Evolutionary conservation across 208 protist species (phyloP), one percentile per base, ranked within the genome.

Genomic region (Porcisia hertigi): DNA sequence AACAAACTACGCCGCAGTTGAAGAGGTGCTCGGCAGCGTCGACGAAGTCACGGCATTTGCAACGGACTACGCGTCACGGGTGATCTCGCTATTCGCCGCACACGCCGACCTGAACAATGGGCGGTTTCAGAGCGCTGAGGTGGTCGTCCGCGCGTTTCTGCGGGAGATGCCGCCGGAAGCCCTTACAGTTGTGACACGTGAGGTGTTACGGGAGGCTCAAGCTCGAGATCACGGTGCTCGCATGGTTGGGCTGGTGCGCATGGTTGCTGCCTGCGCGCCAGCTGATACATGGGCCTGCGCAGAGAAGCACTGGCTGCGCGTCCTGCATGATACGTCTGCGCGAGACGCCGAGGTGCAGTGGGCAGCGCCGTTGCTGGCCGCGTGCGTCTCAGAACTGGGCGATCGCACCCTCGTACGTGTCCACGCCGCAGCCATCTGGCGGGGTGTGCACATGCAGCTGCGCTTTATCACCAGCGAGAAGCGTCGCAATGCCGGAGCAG

Each of bases 281-380:
- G 83, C 80, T 4, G 76, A 75, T 30, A 77, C 87, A 59, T 82
- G 89, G 78, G 36, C 14, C 30, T 88, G 77, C 59, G 86, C 86
- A 18, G 45, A 83, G 25, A 60, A 41, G n/a, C 41, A 57, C 63
- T 75, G 87, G 67, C 69, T 89, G 39, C 86, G 84, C 30, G 78
- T 84, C 59, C 54, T 94, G 55, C 71, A 43, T 52, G 64, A 82
- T 30, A 43, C 53, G 43, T 41, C 59, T 14, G 75, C 73, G 5
- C 54, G 70, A 34, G 82, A 86, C 20, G 74, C 16, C 14, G 87
- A 85, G 12, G 64, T 88, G 36, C n/a, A 74, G 59, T 87, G 86
- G 85, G 87, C 83, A 47, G 71, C 69, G 34, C 43, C 73, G 25
- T 59, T 91, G 34, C 86, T 93, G 25, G 80, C 76, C 9, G 86